Base-by-base conservation (phyloP, 106 monocot species). In the Dioscorea zingiberensis region DNA sequence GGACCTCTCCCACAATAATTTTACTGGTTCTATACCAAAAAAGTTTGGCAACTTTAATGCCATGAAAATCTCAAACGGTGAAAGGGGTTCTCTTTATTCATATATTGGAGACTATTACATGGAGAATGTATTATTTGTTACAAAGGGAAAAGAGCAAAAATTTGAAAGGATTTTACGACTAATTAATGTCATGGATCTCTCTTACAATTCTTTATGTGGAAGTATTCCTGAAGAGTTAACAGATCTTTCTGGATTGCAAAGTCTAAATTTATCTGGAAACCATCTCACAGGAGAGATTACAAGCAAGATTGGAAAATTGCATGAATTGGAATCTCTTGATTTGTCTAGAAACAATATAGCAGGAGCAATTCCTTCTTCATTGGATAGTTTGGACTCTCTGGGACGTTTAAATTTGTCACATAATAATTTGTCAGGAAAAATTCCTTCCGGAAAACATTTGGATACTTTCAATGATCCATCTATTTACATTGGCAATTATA, bases 1-100 rank as follows among this genome's bases (percentile, higher is more conserved):
- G 59, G 65, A 65, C 47, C 64, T 77, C 16, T 46, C 64, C 13
- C 12, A 59, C 29, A 77, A 77, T 59, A 58, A 47, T 47, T 48
- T 77, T 1, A 64, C 70, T 18, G 76, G 70, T 0, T 3, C 10
- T 5, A 56, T 77, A 27, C 70, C 76, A 0, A 14, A 2, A 13
- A 21, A 14, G 2, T 38, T 63, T 21, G 45, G 63, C 2, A 45
- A 63, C 44, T 45, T 63, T 46, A 46, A 3, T 22, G 30, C 1
- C 0, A 63, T 63, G 44, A 38, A 6, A 38, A 8, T 38, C 0
- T 38, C 38, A 0, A 38, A 38, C 6, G 10, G n/a, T n/a, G n/a
- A n/a, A n/a, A n/a, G n/a, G n/a, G n/a, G n/a, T n/a, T n/a, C n/a
- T n/a, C n/a, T n/a, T n/a, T n/a, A n/a, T n/a, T n/a, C n/a, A n/a